Evolutionary conservation across 306 rosid genomes (phyloP), one percentile per base, ranked within the genome.

Genomic region (Calophaca sinica): DNA sequence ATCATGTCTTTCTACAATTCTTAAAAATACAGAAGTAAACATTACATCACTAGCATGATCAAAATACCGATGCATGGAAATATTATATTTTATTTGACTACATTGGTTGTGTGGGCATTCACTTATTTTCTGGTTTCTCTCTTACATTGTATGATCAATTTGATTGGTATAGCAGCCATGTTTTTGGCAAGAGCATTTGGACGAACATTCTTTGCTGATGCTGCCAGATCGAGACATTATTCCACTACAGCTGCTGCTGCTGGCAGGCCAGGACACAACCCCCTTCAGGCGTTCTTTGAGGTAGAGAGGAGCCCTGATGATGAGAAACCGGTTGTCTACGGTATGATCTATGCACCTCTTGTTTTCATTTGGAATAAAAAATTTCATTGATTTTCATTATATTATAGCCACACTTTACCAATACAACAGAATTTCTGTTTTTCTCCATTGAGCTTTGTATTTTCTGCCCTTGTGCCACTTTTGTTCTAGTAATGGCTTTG

Each of bases 281-380:
- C 97, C 52, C 97, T 94, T 49, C 82, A 88, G 57, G 91, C 87
- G 77, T 89, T 94, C 73, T 94, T 91, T 61, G 98, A 94, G 87
- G 75, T 32, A 33, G 93, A 88, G 54, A 86, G 93, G 83, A 82
- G 81, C 64, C 12, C 69, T 26, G 97, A 94, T 0, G 89, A 87
- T 36, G 98, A 87, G 9, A 83, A 86, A 71, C 96, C 98, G 7
- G 87, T 89, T 76, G 89, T 87, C 46, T 94, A 91, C 63, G 98
- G 98, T 94, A 86, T 62, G 14, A 12, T 29, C 31, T 35, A 9
- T 65, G 61, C 26, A 33, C 58, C 41, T 53, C 32, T 73, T 62
- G 2, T n/a, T 70, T 83, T 78, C 46, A 51, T 13, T 50, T 20
- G 20, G 64, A 60, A 39, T 61, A n/a, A 29, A 49, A 26, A 20